Evolutionary conservation across 1,284 basidiomycete genomes (phyloP), one percentile per base, ranked within the genome.

Genomic region (Tremellales sp.): DNA sequence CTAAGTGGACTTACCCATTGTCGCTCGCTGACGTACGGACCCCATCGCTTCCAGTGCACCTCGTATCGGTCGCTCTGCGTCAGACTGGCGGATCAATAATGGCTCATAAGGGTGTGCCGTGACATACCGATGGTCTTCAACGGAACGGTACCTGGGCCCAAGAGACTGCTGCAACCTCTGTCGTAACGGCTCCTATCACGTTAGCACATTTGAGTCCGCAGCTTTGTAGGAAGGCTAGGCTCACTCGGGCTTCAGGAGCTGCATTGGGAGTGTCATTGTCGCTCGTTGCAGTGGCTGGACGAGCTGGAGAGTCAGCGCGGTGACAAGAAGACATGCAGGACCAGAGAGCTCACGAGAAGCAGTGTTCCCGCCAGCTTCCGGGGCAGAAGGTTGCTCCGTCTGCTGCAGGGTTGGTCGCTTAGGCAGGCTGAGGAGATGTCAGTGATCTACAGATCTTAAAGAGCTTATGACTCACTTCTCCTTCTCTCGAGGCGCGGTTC

Each of bases 11-110:
- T 62, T 59, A 89, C 92, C 94, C 94, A 98, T 80, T 97, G 94
- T 53, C 94, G 81, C 76, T 98, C 94, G 56, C 86, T 87, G 54
- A 98, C 80, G 77, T 97, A 97, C 15, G 94, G 94, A 24, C 94
- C 94, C 94, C 94, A 97, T 62, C 89, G 81, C 76, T 97, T 97
- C 94, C 94, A 98, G 73, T 97, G 91, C 37, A 79, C 76, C 55
- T 82, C 78, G 61, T 83, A 83, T 49, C 77, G 72, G 51, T 77
- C 80, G 55, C 86, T 84, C 64, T 89, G 83, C 40, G 82, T 75
- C 15, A 96, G 80, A 47, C 88, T 83, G 71, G 83, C 76, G 47
- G 78, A 72, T n/a, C n/a, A n/a, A n/a, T n/a, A n/a, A 89, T 78
- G 80, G 26, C 85, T 83, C 40, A 81, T 77, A 62, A 87, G 87